Percentiles rank a stretch among this genome's conserved stretches.
Evolutionary conservation across 2,329 filamentous ascomycete species (phyloP).

Genomic region (Pseudogymnoascus sp.): DNA sequence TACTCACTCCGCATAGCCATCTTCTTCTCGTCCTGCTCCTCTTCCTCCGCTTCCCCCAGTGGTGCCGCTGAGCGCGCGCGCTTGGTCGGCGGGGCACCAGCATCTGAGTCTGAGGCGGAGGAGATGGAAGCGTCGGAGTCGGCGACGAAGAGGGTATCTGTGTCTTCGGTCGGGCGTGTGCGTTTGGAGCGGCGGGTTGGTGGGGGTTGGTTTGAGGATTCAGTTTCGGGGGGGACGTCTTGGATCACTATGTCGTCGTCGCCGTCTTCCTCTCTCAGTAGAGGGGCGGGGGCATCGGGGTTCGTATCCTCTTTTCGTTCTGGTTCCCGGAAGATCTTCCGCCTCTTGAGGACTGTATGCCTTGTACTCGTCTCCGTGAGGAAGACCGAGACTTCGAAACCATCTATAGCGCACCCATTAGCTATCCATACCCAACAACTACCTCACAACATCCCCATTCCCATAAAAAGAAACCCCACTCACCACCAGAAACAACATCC

Average conservation of each 20-base stretch:
- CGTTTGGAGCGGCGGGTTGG: constrained; percentile 26
- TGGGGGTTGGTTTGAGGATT: constrained; percentile 12
- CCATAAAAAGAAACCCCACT: constrained; percentile 21
- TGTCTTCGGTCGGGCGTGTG: constrained; percentile 23
- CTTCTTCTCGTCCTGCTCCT: constrained; percentile 79
- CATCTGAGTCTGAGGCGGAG: constrained; percentile 24
- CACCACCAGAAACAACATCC: constrained; percentile 78
- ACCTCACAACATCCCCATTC: too few species aligned
- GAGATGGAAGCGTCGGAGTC: background rate
- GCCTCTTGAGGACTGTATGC: constrained; percentile 79
- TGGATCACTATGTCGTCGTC: constrained; percentile 23
- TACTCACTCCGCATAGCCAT: constrained; percentile 78
- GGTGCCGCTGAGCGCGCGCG: constrained; percentile 35
- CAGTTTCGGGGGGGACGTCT: constrained; percentile 22
- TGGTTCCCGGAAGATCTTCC: constrained; percentile 67
- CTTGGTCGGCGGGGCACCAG: constrained; percentile 37
- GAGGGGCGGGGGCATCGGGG: constrained; percentile 17
- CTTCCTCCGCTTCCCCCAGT: constrained; percentile 25
- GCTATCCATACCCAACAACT: too few species aligned
- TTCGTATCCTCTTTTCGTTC: constrained; percentile 39
- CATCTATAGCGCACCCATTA: constrained; percentile 50
- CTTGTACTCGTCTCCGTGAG: constrained; percentile 78
- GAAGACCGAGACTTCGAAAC: constrained; percentile 94
- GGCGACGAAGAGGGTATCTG: constrained; percentile 13
- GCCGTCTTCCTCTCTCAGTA: constrained; percentile 22